Base-by-base conservation (phyloP, 2,329 filamentous ascomycete species). In the Teratosphaeria viscida region DNA sequence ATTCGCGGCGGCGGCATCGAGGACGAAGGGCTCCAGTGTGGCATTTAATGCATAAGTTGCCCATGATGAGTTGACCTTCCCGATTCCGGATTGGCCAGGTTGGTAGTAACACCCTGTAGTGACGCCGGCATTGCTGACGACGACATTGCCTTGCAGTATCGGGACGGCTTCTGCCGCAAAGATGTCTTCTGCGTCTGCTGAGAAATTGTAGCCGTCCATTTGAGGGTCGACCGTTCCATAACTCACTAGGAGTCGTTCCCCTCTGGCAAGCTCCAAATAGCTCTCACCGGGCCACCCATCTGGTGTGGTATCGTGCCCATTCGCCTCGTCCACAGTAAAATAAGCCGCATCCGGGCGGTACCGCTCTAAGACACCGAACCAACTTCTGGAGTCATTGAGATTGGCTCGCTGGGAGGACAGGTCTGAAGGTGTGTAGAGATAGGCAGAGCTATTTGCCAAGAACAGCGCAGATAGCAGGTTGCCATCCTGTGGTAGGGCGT, bases 261-360 rank as follows among this genome's bases (percentile, higher is more conserved):
- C 75, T 54, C 77, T 73, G 1, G 76, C 74, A 53, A 85, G 77
- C 63, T 84, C 81, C 37, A 86, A 71, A 64, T 79, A 84, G 23
- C 78, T 76, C 64, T 83, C 80, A n/a, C 79, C 81, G 0, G 85
- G 85, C 85, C 85, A 88, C 11, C 85, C 85, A 70, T 85, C 77
- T 0, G 75, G 67, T 0, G 84, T 86, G 23, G 75, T 76, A 2
- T 68, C 52, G 7, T 71, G 65, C 19, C 76, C 74, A 2, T 71
- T 64, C 11, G 65, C 55, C 49, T 74, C 65, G 32, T 70, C 66
- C 8, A 77, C 67, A 0, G 75, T 74, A 5, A 82, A 85, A 65
- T 85, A 88, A 27, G 78, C 76, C 2, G 71, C 63, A 23, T 79
- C 74, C 1, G 83, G 82, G 43, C 75, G 73, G 56, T 78, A 76